Conservation (phyloP, 2,329 filamentous ascomycete genomes). For the Ilyonectria sp. region DNA sequence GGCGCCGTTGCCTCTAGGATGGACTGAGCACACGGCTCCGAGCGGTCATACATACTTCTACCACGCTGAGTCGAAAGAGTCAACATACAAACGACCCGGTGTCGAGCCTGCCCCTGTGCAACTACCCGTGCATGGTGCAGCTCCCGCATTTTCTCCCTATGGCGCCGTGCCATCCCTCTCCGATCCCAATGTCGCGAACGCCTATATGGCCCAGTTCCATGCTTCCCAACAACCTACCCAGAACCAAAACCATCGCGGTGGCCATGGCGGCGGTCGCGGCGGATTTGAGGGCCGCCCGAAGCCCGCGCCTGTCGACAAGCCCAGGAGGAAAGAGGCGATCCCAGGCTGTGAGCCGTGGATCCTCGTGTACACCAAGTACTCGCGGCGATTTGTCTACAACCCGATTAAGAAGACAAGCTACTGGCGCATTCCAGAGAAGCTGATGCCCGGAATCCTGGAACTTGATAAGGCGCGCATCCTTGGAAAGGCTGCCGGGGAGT, state of each 20-base stretch:
- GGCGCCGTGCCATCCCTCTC: constrained; percentile 59
- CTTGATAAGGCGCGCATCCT: constrained; percentile 81
- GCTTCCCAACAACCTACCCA: constrained; percentile 56
- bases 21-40: constrained; percentile 94
- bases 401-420: constrained; percentile 88
- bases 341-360: constrained; percentile 90
- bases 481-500: constrained; percentile 62
- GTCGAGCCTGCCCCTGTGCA: constrained; percentile 40
- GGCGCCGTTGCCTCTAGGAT: constrained; percentile 81
- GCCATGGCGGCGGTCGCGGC: constrained; percentile 56
- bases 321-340: constrained; percentile 83
- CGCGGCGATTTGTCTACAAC: constrained; percentile 92
- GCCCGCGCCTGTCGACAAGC: constrained; percentile 83
- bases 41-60: constrained; percentile 92
- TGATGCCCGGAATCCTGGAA: constrained; percentile 83
- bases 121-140: constrained; percentile 49
- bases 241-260: constrained; percentile 49
- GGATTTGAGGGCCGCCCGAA: constrained; percentile 72
- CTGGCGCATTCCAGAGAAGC: constrained; percentile 93
- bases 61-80: constrained; percentile 84
- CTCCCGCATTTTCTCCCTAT: constrained; percentile 47
- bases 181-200: constrained; percentile 71
- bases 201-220: constrained; percentile 71
- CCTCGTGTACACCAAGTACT: constrained; percentile 92
- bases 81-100: constrained; percentile 87